Base-by-base conservation (phyloP, 2,329 filamentous ascomycete genomes). In the Colletotrichum nymphaeae region DNA sequence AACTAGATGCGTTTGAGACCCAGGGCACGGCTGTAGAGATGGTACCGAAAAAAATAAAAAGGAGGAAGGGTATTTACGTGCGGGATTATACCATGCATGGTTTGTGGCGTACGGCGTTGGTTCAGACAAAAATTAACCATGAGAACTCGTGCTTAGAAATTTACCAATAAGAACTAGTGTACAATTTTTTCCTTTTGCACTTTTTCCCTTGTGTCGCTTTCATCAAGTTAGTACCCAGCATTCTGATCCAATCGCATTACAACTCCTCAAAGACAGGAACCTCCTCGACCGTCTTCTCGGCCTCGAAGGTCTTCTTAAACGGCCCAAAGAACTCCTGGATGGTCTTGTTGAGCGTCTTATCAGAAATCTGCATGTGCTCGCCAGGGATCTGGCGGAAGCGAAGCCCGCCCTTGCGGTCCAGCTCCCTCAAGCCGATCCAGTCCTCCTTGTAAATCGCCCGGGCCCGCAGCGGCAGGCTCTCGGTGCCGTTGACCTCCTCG, bases 371-470 rank as follows among this genome's bases (percentile, higher is more conserved):
- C 95, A 99, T 98, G 85, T 99, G 97, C 28, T 90, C 89, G 0
- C 96, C 97, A 5, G 91, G 87, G 0, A 91, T 88, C 2, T 87
- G 91, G 81, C 91, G 87, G 83, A 98, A 98, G 69, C 92, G 88
- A 77, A 99, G 84, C 1, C 90, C 94, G 3, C 93, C 94, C 85
- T 93, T 93, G 81, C 92, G 85, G 84, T 98, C 95, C 78, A 99
- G 84, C 78, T 85, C 84, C 81, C 90, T 93, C 81, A 99, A 85
- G 0, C 97, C 97, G 32, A 99, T 85, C 97, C 97, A 99, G 84
- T 99, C 96, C 84, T 98, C 93, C 77, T 89, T 90, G 82, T 98
- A 99, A 2, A 98, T 86, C 32, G 83, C 82, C 71, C 94, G 88
- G 65, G 95, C 89, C 76, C 89, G 88, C 80, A 99, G 83, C 19